A percentile compares a stretch with the other conserved stretches of the same genome.
Conservation (phyloP, 768 basidiomycete genomes). For the Collybia nuda region DNA sequence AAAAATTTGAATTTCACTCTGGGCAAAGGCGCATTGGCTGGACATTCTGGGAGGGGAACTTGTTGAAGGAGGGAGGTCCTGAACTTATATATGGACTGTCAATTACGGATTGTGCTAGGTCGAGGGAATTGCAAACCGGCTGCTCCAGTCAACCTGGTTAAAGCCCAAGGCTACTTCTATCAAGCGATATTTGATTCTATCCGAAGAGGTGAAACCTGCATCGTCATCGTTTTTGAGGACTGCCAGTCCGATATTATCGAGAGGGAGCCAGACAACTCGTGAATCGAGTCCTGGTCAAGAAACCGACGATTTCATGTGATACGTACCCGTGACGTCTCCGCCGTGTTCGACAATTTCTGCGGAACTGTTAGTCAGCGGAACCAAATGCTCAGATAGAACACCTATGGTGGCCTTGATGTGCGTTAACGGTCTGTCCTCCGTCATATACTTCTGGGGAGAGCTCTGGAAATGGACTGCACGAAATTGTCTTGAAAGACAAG, state of each 20-base stretch:
- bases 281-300: constrained; percentile 16
- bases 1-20: constrained; percentile 7
- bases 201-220: constrained; percentile 14
- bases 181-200: constrained; percentile 21
- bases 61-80: neutral
- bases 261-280: constrained; percentile 19
- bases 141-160: constrained; percentile 21
- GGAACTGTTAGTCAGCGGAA: neutral
- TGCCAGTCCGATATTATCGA: constrained; percentile 22
- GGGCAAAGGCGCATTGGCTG: constrained; percentile 12
- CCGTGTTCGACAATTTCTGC: constrained; percentile 13
- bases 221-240: constrained; percentile 25
- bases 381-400: too few relatives aligned
- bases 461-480: constrained; percentile 14
- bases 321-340: constrained; percentile 5
- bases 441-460: constrained; percentile 24
- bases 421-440: constrained; percentile 20
- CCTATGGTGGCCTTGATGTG: constrained; percentile 25
- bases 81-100: neutral
- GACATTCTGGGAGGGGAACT: constrained; percentile 11
- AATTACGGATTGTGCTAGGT: too few relatives aligned
- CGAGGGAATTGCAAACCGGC: constrained; percentile 11
- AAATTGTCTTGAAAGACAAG: neutral
- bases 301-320: too few relatives aligned
- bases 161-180: constrained; percentile 22